Evolutionary conservation across 2,329 filamentous ascomycete genomes (phyloP), one percentile per base, ranked within the genome.

Genomic region (Ophiostoma sp.): DNA sequence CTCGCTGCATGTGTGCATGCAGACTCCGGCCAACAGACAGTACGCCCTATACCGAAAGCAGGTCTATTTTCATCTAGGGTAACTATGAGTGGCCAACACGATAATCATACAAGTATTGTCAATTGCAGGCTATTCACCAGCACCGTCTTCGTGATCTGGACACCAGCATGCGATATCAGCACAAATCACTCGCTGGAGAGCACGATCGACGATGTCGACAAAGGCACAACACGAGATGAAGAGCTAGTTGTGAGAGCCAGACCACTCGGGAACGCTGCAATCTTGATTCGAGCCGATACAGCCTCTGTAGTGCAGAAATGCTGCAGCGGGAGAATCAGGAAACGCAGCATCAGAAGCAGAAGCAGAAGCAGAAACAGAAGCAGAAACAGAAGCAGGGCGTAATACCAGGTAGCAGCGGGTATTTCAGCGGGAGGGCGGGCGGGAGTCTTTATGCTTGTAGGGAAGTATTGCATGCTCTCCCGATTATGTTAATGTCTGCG

Each of bases 371-470:
- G 49, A 55, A 27, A n/a, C 18, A 55, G 49, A 27, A 27, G 27
- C 27, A 27, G 49, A 55, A 27, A n/a, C 18, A 55, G 18, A 14
- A 55, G 16, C 18, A 55, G 49, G 18, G 49, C 18, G 49, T 27
- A 18, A 55, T 55, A 55, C 49, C 27, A 55, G 49, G 49, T 55
- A 55, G 27, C 11, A 8, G 49, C 49, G 49, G 49, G 4, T 9
- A 55, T 55, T 55, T 55, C 4, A 36, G 49, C 49, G 49, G 49
- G 49, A 55, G 49, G 49, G 49, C 49, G 49, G 49, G 49, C 18
- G 49, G 49, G 49, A 55, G 49, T n/a, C 49, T 9, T 12, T 27
- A 27, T 27, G 27, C 49, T 55, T 27, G 18, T 27, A 45, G 9
- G 8, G 42, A 45, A 12, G 42, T 45, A 12, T 55, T 27, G 16